phyloP scores from a whole-genome alignment of 2,329 filamentous ascomycete genomes.

The Mycosphaerella arachidis region DNA sequence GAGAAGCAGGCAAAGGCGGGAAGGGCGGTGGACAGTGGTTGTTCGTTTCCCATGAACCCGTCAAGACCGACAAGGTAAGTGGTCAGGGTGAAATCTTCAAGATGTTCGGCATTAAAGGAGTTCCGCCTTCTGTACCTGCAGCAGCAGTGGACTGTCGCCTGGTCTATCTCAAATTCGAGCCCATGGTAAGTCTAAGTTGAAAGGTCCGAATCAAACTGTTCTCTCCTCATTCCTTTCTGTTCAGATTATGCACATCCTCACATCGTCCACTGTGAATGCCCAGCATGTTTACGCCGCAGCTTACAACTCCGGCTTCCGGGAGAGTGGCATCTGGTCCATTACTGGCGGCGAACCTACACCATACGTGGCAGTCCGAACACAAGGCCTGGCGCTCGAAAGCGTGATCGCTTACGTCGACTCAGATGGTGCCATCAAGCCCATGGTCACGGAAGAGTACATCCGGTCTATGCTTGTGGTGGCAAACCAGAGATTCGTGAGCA shows the following conservation, averaged over 20 bases:
- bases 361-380: conserved; percentile 80
- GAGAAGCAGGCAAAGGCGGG: conserved; percentile 56
- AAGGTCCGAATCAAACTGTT: background rate
- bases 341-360: conserved; percentile 45
- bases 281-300: conserved; percentile 72
- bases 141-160: conserved; percentile 31
- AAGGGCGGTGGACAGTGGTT: conserved; percentile 86
- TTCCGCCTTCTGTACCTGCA: background rate
- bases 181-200: conserved; percentile 65
- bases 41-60: conserved; percentile 77
- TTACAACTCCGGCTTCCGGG: conserved; percentile 77
- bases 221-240: background rate
- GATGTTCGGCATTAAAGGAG: conserved; percentile 13
- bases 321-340: conserved; percentile 64
- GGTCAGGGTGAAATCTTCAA: conserved; percentile 14
- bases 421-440: conserved; percentile 42
- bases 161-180: conserved; percentile 88
- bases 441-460: conserved; percentile 66
- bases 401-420: conserved; percentile 59
- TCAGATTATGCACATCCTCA: conserved; percentile 83
- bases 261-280: conserved; percentile 69
- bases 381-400: conserved; percentile 76
- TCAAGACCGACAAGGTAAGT: conserved; percentile 35
- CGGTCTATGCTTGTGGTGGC: conserved; percentile 62
- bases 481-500: conserved; percentile 70